Conservation (phyloP, 108 stramenopile species). For the Discostella stelligeroides region DNA sequence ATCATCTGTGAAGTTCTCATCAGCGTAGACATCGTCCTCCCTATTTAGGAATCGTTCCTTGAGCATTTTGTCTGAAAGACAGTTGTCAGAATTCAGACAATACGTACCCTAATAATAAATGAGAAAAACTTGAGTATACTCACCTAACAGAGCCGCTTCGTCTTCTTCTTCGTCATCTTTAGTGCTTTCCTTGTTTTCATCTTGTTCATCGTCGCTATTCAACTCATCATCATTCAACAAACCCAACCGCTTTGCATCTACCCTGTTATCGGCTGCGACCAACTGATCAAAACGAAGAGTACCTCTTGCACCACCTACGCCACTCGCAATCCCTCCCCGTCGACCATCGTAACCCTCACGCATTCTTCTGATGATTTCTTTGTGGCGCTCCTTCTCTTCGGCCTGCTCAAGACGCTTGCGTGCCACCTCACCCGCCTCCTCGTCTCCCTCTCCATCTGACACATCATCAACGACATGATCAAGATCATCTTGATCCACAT, state of each 20-base stretch:
- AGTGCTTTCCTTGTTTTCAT: slow-evolving; percentile 41
- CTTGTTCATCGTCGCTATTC: slow-evolving; percentile 74
- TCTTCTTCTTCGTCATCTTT: slow-evolving; percentile 79
- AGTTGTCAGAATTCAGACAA: background rate
- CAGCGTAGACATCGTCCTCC: slow-evolving; percentile 57
- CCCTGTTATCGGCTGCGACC: slow-evolving; percentile 87
- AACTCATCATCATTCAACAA: slow-evolving; percentile 88
- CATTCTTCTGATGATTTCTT: slow-evolving; percentile 87
- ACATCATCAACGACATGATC: slow-evolving; percentile 88
- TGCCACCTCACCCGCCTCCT: slow-evolving; percentile 76
- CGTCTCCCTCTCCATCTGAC: slow-evolving; percentile 89
- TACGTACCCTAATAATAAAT: background rate
- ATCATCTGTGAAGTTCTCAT: slow-evolving; percentile 78
- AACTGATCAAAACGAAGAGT: slow-evolving; percentile 80
- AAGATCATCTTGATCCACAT: slow-evolving; percentile 76
- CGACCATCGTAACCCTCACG: slow-evolving; percentile 90
- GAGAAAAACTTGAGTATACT: background rate
- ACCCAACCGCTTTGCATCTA: slow-evolving; percentile 83
- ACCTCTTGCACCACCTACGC: slow-evolving; percentile 76
- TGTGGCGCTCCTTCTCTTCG: slow-evolving; percentile 89
- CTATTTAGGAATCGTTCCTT: slow-evolving; percentile 80
- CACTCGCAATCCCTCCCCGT: slow-evolving; percentile 80
- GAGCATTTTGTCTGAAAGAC: slow-evolving; percentile 68
- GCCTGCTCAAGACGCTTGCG: slow-evolving; percentile 55
- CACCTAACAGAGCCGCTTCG: slow-evolving; percentile 66